Evolutionary conservation across 75 land plant genomes (phyloP), one percentile per base, ranked within the genome.

Genomic region (Selaginella tamariscina): DNA sequence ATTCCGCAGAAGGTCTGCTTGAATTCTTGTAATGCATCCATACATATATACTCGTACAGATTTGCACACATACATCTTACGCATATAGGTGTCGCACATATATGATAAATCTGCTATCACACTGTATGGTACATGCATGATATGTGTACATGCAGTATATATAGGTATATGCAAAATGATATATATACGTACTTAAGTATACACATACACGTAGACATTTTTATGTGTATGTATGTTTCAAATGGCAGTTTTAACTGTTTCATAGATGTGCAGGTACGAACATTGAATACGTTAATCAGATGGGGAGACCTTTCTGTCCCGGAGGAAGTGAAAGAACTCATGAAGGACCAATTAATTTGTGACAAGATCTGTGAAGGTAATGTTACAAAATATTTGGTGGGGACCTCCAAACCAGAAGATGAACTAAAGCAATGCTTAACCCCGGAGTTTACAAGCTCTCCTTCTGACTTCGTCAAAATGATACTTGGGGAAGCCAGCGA

Each of bases 341-440:
- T 59, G 9, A 8, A 8, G 71, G 81, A 81, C 24, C 74, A 71
- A 23, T 68, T 67, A 13, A 76, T 90, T 1, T 82, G 81, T 2
- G 70, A 69, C 28, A 90, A 84, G 63, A 30, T 66, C 31, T 49
- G 72, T 1, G 82, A 83, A 33, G 88, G 78, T 9, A 30, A 62
- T n/a, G 29, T 73, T 5, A 62, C 70, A 2, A 81, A 81, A 65
- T 90, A 90, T 78, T 75, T 86, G 69, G 75, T 90, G 56, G 86
- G 82, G 67, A 80, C 83, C 71, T 79, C 83, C 0, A 82, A 78
- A 33, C 78, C 80, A 56, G 72, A 75, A 75, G 64, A 22, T 31
- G 67, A 39, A 71, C 82, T 28, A 83, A 81, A 66, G 83, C 30
- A 44, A 66, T 68, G 82, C 83, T 27, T 55, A 65, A 20, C 68